A percentile compares a stretch with the other conserved stretches of the same genome.
Evolutionary conservation across 2,329 filamentous ascomycete genomes (phyloP).

Genomic region (Trichoderma koningii): DNA sequence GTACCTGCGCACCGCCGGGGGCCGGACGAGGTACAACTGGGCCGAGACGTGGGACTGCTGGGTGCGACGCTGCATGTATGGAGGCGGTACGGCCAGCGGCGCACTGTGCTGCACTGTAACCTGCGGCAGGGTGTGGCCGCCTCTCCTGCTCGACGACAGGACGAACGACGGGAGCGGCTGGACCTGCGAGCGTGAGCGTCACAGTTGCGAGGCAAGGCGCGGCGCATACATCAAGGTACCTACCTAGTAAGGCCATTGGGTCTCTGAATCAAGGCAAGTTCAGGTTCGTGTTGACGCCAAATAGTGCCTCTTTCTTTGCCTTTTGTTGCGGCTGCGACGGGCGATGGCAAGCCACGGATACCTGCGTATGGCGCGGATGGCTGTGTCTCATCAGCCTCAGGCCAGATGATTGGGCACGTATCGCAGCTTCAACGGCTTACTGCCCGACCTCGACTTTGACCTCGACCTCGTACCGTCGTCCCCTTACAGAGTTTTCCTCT

Average conservation of each 20-base stretch:
- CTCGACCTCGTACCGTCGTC: no score
- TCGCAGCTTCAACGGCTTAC: not conserved
- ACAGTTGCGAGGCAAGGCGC: no score
- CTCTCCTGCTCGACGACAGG: not conserved
- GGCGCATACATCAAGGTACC: no score
- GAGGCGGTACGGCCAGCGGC: not conserved
- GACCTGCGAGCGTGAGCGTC: not conserved
- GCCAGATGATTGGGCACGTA: not conserved
- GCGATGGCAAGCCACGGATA: conserved; percentile 23
- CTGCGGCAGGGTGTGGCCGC: conserved; percentile 20
- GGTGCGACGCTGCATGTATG: conserved; percentile 17
- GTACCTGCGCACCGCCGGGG: conserved; percentile 7
- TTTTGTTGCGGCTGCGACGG: not conserved
- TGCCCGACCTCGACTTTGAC: no score
- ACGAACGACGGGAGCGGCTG: not conserved
- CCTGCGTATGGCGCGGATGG: conserved; percentile 19
- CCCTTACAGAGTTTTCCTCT: no score
- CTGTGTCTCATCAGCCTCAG: conserved; percentile 2
- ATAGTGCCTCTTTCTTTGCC: conserved; percentile 1
- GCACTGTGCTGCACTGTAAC: conserved; percentile 26
- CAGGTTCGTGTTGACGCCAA: not conserved
- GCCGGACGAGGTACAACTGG: conserved; percentile 3
- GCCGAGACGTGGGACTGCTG: conserved; percentile 4
- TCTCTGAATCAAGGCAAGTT: not conserved
- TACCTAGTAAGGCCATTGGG: not conserved